Conservation (phyloP, 768 basidiomycete species). For the Leucosporidium creatinivorum region DNA sequence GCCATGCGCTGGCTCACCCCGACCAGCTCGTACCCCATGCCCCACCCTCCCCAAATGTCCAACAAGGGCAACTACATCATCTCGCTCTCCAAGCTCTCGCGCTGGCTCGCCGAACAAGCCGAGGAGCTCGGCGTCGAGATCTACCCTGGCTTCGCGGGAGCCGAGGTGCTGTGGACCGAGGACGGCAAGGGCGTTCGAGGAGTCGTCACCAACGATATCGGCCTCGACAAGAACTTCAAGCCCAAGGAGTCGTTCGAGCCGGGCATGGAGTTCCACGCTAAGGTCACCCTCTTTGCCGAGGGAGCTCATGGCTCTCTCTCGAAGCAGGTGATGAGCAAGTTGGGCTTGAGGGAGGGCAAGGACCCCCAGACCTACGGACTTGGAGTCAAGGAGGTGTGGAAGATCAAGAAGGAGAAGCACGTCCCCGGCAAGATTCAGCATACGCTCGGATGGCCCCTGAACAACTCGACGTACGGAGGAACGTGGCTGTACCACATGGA, state of each 20-base stretch:
- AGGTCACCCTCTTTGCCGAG: conserved; percentile 85
- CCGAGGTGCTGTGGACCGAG: conserved; percentile 64
- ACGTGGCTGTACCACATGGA: conserved; percentile 96
- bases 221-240: conserved; percentile 65
- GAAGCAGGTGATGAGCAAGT: conserved; percentile 67
- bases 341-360: conserved; percentile 58
- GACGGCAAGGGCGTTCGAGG: conserved; percentile 62
- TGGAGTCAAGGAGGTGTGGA: conserved; percentile 96
- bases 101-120: conserved; percentile 81
- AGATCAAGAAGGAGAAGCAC: conserved; percentile 61
- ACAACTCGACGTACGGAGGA: conserved; percentile 73
- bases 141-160: conserved; percentile 94
- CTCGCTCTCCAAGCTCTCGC: conserved; percentile 77
- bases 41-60: conserved; percentile 94
- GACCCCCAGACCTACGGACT: conserved; percentile 94
- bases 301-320: conserved; percentile 88
- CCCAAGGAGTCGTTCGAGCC: conserved; percentile 87
- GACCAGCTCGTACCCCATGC: conserved; percentile 65
- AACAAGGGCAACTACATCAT: conserved; percentile 90
- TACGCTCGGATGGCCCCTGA: conserved; percentile 88
- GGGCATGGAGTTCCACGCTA: conserved; percentile 90
- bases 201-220: conserved; percentile 88
- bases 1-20: conserved; percentile 78
- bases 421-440: conserved; percentile 79
- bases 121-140: conserved; percentile 86